Evolutionary conservation across 495 filamentous ascomycete genomes (phyloP).

Genomic region (Penicillium psychrofluorescens): DNA sequence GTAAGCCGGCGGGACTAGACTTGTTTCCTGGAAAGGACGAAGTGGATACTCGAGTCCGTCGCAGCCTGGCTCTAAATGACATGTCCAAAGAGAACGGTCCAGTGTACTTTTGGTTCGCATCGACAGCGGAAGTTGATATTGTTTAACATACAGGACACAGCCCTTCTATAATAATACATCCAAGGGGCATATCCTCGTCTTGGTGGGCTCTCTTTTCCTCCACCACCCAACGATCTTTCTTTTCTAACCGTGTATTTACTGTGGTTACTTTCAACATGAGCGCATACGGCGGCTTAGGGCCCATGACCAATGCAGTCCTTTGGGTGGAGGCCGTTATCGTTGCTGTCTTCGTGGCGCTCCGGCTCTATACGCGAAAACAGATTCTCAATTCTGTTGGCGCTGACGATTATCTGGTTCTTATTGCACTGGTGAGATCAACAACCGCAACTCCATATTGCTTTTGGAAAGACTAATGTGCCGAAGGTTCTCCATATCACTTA

Average conservation of each 20-base stretch:
- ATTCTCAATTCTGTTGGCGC: slow-evolving; percentile 16
- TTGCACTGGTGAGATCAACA: slow-evolving; percentile 11
- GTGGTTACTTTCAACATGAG: slow-evolving; percentile 8
- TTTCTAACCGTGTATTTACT: not conserved
- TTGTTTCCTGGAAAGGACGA: too few species aligned
- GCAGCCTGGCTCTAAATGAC: too few species aligned
- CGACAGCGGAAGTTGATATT: not conserved
- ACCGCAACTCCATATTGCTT: not conserved
- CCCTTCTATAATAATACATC: not conserved
- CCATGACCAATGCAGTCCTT: slow-evolving; percentile 20
- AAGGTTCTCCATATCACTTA: slow-evolving; percentile 17
- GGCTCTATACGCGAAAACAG: slow-evolving; percentile 17
- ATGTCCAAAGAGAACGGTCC: too few species aligned
- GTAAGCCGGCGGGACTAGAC: too few species aligned
- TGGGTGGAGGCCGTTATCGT: slow-evolving; percentile 15
- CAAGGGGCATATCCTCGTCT: not conserved
- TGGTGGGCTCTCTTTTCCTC: not conserved
- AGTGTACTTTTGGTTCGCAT: not conserved
- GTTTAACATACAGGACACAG: slow-evolving; percentile 6
- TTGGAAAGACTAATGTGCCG: not conserved
- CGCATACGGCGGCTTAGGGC: slow-evolving; percentile 17
- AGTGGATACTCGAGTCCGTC: too few species aligned
- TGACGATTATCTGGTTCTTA: slow-evolving; percentile 14
- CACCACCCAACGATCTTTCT: not conserved
- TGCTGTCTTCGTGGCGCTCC: slow-evolving; percentile 11